Conservation (phyloP, 768 basidiomycete genomes). For the Tephrocybe sp. region DNA sequence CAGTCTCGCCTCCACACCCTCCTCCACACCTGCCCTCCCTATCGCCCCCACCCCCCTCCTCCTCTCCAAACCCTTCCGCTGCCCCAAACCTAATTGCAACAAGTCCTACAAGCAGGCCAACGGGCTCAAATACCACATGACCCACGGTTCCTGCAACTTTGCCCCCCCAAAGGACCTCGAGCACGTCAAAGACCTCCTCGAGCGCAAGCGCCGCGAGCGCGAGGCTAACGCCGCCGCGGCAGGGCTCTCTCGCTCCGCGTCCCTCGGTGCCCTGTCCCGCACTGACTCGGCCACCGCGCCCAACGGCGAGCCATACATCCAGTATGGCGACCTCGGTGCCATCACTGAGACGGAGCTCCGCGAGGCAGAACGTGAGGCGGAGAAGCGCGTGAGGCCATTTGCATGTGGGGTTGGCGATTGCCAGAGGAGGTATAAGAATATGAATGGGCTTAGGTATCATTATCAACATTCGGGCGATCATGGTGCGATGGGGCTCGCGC, state of each 20-base stretch:
- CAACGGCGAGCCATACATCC: slow-evolving; percentile 8
- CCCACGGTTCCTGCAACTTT: slow-evolving; percentile 91
- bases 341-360: slow-evolving; percentile 62
- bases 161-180: slow-evolving; percentile 85
- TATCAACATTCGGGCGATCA: slow-evolving; percentile 97
- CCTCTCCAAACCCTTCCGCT: slow-evolving; percentile 83
- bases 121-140: slow-evolving; percentile 92
- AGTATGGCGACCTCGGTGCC: slow-evolving; percentile 37
- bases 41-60: slow-evolving; percentile 53
- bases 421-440: slow-evolving; percentile 92
- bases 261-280: slow-evolving; percentile 7
- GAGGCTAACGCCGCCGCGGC: slow-evolving; percentile 19
- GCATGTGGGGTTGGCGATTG: slow-evolving; percentile 89
- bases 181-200: slow-evolving; percentile 71
- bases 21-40: slow-evolving; percentile 34
- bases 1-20: slow-evolving; percentile 7
- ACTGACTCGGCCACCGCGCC: neutral
- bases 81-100: slow-evolving; percentile 93
- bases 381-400: slow-evolving; percentile 78
- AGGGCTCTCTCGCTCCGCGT: slow-evolving; percentile 11
- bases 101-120: slow-evolving; percentile 97
- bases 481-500: slow-evolving; percentile 81
- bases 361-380: slow-evolving; percentile 82
- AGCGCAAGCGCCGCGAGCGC: slow-evolving; percentile 44
- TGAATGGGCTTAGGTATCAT: slow-evolving; percentile 96